Percentiles rank a stretch among this genome's conserved stretches.
Conservation (phyloP, 257 asterid genomes). For the Nicotiana attenuata region DNA sequence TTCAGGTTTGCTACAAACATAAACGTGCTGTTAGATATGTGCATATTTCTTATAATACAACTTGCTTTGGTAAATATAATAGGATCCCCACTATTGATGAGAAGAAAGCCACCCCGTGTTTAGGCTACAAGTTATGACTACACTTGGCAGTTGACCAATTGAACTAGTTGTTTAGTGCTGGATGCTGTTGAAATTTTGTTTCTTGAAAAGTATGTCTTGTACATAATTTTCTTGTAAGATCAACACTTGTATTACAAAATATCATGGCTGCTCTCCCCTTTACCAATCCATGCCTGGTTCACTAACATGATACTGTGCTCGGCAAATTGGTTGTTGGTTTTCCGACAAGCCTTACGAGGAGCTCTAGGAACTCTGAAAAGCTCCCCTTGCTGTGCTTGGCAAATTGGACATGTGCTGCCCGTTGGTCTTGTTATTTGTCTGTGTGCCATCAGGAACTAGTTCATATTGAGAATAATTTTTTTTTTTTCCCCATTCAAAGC, state of each 20-base stretch:
- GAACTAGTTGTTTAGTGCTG: background rate
- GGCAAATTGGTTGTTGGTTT: too few relatives aligned
- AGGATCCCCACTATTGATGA: background rate
- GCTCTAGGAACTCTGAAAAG: background rate
- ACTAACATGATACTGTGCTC: background rate
- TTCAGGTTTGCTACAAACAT: background rate
- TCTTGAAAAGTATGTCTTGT: background rate
- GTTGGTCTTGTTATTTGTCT: background rate
- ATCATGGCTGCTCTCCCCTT: background rate
- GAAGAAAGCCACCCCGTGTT: background rate
- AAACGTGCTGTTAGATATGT: background rate
- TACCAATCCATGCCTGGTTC: background rate
- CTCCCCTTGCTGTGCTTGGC: background rate
- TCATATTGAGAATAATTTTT: background rate
- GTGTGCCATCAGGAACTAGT: background rate
- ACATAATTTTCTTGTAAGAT: background rate
- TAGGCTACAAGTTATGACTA: background rate
- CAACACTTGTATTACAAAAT: background rate
- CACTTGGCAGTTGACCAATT: background rate
- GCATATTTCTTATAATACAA: background rate
- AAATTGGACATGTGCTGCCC: background rate
- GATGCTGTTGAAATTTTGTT: too few relatives aligned
- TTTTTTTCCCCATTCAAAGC: background rate
- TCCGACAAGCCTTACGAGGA: too few relatives aligned
- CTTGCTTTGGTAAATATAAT: conserved; percentile 2